phyloP scores from a whole-genome alignment of 1,139 yeast genomes.

The Taiozyma sp. region DNA sequence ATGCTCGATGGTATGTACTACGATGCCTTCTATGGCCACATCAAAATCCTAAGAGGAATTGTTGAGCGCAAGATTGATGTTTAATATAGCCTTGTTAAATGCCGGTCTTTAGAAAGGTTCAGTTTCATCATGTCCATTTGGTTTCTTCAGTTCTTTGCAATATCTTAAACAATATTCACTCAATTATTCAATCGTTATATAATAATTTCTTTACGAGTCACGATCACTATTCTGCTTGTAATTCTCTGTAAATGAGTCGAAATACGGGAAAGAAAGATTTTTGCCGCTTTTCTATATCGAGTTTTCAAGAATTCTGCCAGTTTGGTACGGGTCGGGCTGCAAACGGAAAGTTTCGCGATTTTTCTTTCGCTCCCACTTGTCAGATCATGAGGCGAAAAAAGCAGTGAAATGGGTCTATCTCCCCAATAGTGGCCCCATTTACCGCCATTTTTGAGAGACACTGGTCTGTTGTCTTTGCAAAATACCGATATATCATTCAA shows the following conservation, averaged over 20 bases:
- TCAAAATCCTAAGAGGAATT: slow-evolving; percentile 58
- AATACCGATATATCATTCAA: background rate
- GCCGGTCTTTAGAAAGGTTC: background rate
- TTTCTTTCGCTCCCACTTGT: background rate
- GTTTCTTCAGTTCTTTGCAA: background rate
- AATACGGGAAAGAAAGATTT: no score
- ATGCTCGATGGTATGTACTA: slow-evolving; percentile 39
- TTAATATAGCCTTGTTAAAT: background rate
- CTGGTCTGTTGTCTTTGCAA: background rate
- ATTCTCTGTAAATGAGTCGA: background rate
- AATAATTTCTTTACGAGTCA: background rate
- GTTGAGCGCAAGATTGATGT: slow-evolving; percentile 29
- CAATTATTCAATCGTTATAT: background rate
- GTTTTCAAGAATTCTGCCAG: no score
- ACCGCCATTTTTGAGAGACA: background rate
- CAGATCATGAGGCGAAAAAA: background rate
- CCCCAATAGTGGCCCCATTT: background rate
- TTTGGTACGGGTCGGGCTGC: background rate
- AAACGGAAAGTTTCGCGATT: background rate
- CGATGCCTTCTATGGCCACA: slow-evolving; percentile 54
- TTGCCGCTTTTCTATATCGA: no score
- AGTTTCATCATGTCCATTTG: background rate
- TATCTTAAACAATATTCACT: background rate
- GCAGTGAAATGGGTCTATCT: background rate
- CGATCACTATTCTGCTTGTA: background rate